These are phyloP conservation scores for Penicillium rolfsii DNA, from an alignment of 2,329 filamentous ascomycete genomes.

Conservation along the genomic window DNA sequence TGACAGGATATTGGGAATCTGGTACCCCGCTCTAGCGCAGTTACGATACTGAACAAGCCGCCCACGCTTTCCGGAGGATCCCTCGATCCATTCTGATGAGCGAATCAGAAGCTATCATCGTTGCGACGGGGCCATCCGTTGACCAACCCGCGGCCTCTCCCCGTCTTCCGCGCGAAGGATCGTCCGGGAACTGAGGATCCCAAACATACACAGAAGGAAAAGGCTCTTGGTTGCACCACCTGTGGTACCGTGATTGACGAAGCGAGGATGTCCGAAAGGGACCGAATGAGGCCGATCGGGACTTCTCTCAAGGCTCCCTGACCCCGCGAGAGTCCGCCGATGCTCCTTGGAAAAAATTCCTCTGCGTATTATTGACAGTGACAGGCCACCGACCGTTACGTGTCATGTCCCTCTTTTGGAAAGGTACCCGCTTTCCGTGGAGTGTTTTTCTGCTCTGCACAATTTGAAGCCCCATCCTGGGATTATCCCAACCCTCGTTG, in stretches of 20 bases:
- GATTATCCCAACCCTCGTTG: neutral
- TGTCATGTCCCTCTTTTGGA: conserved; percentile 37
- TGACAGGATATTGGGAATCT: neutral
- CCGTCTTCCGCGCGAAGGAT: conserved; percentile 23
- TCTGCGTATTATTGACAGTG: neutral
- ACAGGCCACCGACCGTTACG: conserved; percentile 31
- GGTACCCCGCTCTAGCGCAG: neutral
- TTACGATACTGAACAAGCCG: neutral
- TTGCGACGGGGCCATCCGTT: conserved; percentile 14
- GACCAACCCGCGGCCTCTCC: conserved; percentile 20
- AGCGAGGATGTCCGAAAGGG: neutral
- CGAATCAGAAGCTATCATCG: conserved; percentile 19
- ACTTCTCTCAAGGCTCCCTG: neutral
- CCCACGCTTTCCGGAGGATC: neutral
- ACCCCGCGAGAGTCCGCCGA: conserved; percentile 18
- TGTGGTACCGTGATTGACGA: conserved; percentile 4
- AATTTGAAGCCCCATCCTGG: neutral
- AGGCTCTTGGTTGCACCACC: conserved; percentile 1
- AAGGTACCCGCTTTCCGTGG: conserved; percentile 20
- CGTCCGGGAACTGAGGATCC: conserved; percentile 12
- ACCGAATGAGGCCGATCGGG: neutral
- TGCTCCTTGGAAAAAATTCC: neutral
- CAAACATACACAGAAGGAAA: neutral
- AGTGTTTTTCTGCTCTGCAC: neutral
- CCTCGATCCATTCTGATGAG: conserved; percentile 12